Evolutionary conservation across 148 eudicot genomes (phyloP).

Genomic region (Salicornia ramosissima): DNA sequence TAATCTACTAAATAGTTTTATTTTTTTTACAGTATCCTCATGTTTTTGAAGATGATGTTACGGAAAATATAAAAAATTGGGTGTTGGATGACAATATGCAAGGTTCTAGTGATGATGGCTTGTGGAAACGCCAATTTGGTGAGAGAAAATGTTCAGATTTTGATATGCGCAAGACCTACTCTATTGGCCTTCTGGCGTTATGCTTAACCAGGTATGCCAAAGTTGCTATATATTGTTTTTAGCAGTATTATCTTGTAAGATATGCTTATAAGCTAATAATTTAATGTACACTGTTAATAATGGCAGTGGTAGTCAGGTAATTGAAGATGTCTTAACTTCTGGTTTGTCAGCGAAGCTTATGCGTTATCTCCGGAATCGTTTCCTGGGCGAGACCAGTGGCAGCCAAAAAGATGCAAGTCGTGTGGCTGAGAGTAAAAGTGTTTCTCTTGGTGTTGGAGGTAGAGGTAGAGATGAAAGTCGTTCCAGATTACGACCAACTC

Average conservation of each 20-base stretch:
- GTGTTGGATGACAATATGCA: slow-evolving; percentile 59
- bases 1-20: slow-evolving; percentile 15
- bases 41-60: slow-evolving; percentile 85
- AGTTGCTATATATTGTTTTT: neutral
- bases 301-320: slow-evolving; percentile 82
- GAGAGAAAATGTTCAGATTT: slow-evolving; percentile 52
- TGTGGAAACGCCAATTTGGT: slow-evolving; percentile 53
- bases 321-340: slow-evolving; percentile 88
- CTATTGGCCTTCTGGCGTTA: slow-evolving; percentile 87
- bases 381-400: slow-evolving; percentile 55
- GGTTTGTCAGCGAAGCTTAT: slow-evolving; percentile 88
- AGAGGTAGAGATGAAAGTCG: slow-evolving; percentile 75
- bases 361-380: slow-evolving; percentile 78
- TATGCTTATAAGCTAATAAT: neutral
- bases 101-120: slow-evolving; percentile 40
- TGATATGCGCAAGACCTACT: slow-evolving; percentile 87
- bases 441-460: slow-evolving; percentile 30
- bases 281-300: slow-evolving; percentile 7
- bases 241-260: neutral
- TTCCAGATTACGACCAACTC: slow-evolving; percentile 43
- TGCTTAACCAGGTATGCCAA: slow-evolving; percentile 71
- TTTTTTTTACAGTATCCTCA: slow-evolving; percentile 68
- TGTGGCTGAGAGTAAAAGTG: slow-evolving; percentile 44
- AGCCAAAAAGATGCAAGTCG: slow-evolving; percentile 54
- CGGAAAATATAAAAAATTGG: slow-evolving; percentile 80